Base-by-base conservation (phyloP, 495 filamentous ascomycete genomes). In the Pyrenula massariospora region DNA sequence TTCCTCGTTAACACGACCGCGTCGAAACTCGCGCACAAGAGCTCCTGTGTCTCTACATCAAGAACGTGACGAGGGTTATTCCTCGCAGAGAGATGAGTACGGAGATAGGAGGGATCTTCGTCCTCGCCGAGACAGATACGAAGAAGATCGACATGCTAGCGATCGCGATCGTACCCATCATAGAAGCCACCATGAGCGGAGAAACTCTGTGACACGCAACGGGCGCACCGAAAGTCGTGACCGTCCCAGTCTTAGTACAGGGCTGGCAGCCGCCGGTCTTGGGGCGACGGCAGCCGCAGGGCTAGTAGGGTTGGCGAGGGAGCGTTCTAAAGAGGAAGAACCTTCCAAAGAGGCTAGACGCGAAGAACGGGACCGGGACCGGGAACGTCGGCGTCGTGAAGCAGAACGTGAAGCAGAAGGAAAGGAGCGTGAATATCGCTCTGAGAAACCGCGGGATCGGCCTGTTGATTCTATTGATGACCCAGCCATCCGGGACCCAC, bases 251-350 rank as follows among this genome's bases (percentile, higher is more conserved):
- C 2, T 54, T 59, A 8, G 59, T 64, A 25, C n/a, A 8, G 73
- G 72, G 12, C 64, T 73, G 10, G 73, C 73, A 20, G 76, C 73
- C 2, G 73, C 71, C 1, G 73, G 64, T 0, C 58, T 74, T 24
- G 50, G 50, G n/a, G 50, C 8, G 8, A 8, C 20, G 8, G 50
- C 50, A 8, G 50, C 50, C 19, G 50, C 50, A 19, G 50, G 50
- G 10, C 50, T 52, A 5, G 50, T 19, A 52, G 22, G 50, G 8
- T 20, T 42, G 15, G 31, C 31, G 0, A 20, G 51, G 15, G 56
- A 31, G 24, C 24, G 24, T 19, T 21, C 20, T 50, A 56, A 55
- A 3, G 24, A 23, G 2, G 54, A 57, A 21, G 21, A 25, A 24
- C 48, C 58, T 24, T 25, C 24, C 2, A 48, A 50, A 31, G 48